phyloP scores from a whole-genome alignment of 345 rosid genomes.

The Hirschfeldia incana region DNA sequence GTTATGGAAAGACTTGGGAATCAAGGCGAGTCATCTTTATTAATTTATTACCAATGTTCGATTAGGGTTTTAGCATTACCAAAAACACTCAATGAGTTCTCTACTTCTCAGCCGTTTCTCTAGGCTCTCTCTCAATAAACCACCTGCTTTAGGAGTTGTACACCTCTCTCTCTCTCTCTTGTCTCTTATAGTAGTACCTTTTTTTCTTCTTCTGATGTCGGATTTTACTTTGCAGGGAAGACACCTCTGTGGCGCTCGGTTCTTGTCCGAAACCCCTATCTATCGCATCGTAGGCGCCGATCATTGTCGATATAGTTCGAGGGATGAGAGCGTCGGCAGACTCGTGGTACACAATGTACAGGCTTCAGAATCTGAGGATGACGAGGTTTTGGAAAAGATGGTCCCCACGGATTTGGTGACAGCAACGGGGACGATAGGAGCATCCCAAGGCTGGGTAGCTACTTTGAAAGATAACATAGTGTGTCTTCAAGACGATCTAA shows the following conservation, averaged over 20 bases:
- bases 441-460: background rate
- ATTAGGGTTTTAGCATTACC: background rate
- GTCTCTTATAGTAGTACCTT: background rate
- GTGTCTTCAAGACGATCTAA: background rate
- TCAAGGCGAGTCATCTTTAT: background rate
- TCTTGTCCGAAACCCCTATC: background rate
- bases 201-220: background rate
- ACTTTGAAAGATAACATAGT: background rate
- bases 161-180: no score
- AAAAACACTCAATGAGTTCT: no score
- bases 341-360: background rate
- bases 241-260: background rate
- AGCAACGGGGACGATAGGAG: background rate
- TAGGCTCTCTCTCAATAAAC: no score
- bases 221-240: background rate
- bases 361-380: background rate
- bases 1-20: background rate
- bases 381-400: background rate
- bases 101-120: no score
- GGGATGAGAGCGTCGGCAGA: background rate
- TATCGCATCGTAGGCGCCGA: background rate
- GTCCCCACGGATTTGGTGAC: background rate
- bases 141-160: no score
- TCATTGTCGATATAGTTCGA: background rate
- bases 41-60: background rate